phyloP scores from a whole-genome alignment of 768 basidiomycete species.

The Calocybe gangraenosa region DNA sequence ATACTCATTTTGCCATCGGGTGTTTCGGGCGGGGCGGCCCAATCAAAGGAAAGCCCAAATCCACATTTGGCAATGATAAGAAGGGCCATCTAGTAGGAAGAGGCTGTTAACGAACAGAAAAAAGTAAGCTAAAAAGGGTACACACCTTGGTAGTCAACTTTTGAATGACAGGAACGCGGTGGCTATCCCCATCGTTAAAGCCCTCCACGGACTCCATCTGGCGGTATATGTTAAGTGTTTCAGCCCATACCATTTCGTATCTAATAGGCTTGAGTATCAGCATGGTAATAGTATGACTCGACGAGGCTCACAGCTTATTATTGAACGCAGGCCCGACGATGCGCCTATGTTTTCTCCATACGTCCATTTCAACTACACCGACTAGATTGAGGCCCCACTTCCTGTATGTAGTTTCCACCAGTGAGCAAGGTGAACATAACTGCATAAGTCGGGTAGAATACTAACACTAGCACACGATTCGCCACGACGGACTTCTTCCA shows the following conservation, averaged over 20 bases:
- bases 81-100: slow-evolving; percentile 30
- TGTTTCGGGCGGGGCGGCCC: slow-evolving; percentile 31
- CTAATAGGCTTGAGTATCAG: slow-evolving; percentile 12
- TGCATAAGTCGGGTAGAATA: background rate
- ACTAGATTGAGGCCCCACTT: slow-evolving; percentile 10
- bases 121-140: background rate
- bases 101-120: background rate
- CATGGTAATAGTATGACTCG: background rate
- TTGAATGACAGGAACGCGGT: slow-evolving; percentile 15
- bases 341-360: slow-evolving; percentile 41
- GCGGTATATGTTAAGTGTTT: slow-evolving; percentile 23
- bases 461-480: slow-evolving; percentile 3
- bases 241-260: slow-evolving; percentile 29
- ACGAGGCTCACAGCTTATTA: slow-evolving; percentile 28
- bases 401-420: background rate
- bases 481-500: background rate
- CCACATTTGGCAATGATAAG: slow-evolving; percentile 39
- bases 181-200: slow-evolving; percentile 17
- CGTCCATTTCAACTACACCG: slow-evolving; percentile 25
- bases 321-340: slow-evolving; percentile 41
- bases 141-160: background rate
- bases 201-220: slow-evolving; percentile 26
- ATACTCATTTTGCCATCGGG: slow-evolving; percentile 32
- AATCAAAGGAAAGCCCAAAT: slow-evolving; percentile 38
- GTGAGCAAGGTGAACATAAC: background rate